Evolutionary conservation across 179 eudicot species (phyloP), one percentile per base, ranked within the genome.

Genomic region (Beta macrorhiza): DNA sequence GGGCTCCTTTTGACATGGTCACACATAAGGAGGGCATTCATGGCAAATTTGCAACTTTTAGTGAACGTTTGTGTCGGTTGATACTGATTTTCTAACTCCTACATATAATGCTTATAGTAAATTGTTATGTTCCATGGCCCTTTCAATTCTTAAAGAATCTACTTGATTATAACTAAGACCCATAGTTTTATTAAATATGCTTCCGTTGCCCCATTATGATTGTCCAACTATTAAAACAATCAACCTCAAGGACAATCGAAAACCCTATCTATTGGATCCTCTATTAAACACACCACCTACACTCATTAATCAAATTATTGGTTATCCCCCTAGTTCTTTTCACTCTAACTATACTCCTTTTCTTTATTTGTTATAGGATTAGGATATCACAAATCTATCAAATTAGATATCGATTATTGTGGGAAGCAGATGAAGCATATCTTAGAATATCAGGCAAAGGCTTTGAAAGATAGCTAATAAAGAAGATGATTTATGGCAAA

Each of bases 41-140:
- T 5, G 32, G 6, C 7, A 74, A 22, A 22, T 29, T 0, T 37
- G 5, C 1, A 4, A 10, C 44, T 12, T 20, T 3, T 62, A 63
- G 3, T 77, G 55, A 37, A 77, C 61, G 72, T 63, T 47, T 77
- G 61, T 77, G 80, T 77, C 80, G 80, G 80, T 77, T 77, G 80
- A 77, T 59, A 77, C 20, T 63, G 72, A 77, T 77, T 45, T 76
- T 59, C 56, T 20, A 76, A 58, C 68, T 76, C 78, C 67, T 20
- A 76, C 47, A 0, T 5, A 7, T 0, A 37, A 37, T 37, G 42
- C 42, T 11, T 76, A 44, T 76, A n/a, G 12, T 75, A 5, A 52
- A 57, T 59, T 52, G n/a, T 25, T 25, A 52, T 37, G 72, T 42
- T 12, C 44, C 69, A 22, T 42, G 8, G 22, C 68, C 68, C 42